Base-by-base conservation (phyloP, 345 rosid genomes). In the Ceriops decandra region DNA sequence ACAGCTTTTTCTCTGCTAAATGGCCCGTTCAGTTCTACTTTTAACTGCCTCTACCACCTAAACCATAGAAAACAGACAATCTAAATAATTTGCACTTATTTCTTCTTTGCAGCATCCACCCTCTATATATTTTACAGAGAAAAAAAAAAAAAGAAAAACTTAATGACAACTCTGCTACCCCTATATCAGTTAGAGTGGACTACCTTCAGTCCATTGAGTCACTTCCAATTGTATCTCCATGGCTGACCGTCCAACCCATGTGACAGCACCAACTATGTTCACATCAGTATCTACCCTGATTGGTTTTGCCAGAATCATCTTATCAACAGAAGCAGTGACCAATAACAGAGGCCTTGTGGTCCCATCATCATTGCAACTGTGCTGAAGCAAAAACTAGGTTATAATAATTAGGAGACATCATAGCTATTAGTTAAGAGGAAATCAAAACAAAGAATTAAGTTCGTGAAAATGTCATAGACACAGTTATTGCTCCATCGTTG, bases 291-390 rank as follows among this genome's bases (percentile, higher is more conserved):
- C 89, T 19, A 90, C 81, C 60, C 17, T 74, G 57, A 92, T 85
- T 8, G 98, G 85, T 69, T 79, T 87, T 72, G 82, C 90, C 65
- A 90, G 81, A 30, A 84, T 84, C 63, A 92, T 86, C 79, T 82
- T 85, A 74, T 92, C 97, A 54, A 90, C 98, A 63, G 98, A 86
- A 79, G 97, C 98, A 73, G 95, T 92, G 75, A 92, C 98, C 82
- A 90, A 77, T 15, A 87, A 68, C 68, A 92, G 74, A 35, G 91
- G 80, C 77, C 83, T 87, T 22, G 90, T 84, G 24, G 70, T 69
- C 16, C 89, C 82, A 67, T 85, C 81, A 58, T 87, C 86, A 38
- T 70, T 81, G 62, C 79, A 73, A 64, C 96, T 88, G 68, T 92
- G 98, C 91, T 92, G 79, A 73, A 31, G 60, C 47, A n/a, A 59